A percentile compares a stretch with the other conserved stretches of the same genome.
phyloP scores from a whole-genome alignment of 2,329 filamentous ascomycete species.

The Diatrype stigma region DNA sequence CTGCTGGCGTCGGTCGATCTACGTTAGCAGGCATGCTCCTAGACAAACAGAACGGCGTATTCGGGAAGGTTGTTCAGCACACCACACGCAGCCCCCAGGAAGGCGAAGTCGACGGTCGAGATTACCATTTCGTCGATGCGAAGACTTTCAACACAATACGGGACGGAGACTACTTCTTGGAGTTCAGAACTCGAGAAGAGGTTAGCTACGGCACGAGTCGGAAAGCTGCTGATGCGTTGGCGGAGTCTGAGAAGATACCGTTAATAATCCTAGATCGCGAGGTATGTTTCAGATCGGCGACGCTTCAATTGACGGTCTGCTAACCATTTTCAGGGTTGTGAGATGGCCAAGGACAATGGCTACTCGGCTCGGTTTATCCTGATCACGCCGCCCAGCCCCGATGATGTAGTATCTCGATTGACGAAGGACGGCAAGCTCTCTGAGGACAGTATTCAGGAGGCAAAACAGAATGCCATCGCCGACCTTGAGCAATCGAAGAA shows the following conservation, averaged over 20 bases:
- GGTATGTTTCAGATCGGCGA: slow-evolving; percentile 34
- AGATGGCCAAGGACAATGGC: slow-evolving; percentile 54
- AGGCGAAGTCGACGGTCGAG: slow-evolving; percentile 47
- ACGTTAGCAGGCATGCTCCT: slow-evolving; percentile 60
- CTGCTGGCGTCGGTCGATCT: slow-evolving; percentile 58
- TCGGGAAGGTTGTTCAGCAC: slow-evolving; percentile 54
- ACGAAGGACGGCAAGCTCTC: slow-evolving; percentile 36
- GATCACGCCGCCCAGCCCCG: slow-evolving; percentile 39
- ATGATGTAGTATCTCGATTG: slow-evolving; percentile 37
- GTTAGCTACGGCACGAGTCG: slow-evolving; percentile 53
- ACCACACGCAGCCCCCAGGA: slow-evolving; percentile 48
- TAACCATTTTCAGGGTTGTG: slow-evolving; percentile 39
- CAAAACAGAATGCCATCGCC: slow-evolving; percentile 34
- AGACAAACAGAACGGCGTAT: slow-evolving; percentile 59
- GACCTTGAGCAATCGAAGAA: slow-evolving; percentile 41
- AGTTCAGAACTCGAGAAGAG: slow-evolving; percentile 47
- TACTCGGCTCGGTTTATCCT: slow-evolving; percentile 54
- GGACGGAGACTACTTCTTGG: slow-evolving; percentile 56
- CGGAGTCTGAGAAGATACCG: slow-evolving; percentile 55
- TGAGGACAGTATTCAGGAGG: slow-evolving; percentile 43
- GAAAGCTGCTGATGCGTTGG: slow-evolving; percentile 47
- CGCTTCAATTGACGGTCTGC: neutral
- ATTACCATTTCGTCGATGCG: slow-evolving; percentile 53
- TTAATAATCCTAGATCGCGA: slow-evolving; percentile 50
- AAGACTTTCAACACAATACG: slow-evolving; percentile 54